Base-by-base conservation (phyloP, 2,329 filamentous ascomycete species). In the Colletotrichum liaoningense region DNA sequence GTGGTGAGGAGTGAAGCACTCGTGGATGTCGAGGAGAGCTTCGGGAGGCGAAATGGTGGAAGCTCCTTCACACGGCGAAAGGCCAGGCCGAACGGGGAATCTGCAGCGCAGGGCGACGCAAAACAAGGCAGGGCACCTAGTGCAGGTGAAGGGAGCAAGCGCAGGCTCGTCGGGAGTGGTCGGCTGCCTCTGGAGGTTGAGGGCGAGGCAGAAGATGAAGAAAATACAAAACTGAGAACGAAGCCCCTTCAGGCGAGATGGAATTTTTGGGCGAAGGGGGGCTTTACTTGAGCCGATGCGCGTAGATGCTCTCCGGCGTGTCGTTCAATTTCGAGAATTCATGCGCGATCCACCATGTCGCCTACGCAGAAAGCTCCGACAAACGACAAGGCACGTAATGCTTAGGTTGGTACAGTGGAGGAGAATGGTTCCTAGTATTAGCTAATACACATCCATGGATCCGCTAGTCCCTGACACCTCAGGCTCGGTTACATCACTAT, bases 291-390 rank as follows among this genome's bases (percentile, higher is more conserved):
- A 19, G 49, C 64, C 64, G 69, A 22, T 73, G 57, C 69, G 46
- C 54, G 64, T 63, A 59, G 49, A 73, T 58, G 55, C 57, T 60
- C 24, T 63, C 55, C 35, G 60, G 60, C 55, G 73, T 57, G 52
- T 68, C 69, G 67, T 74, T 60, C 73, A 76, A 76, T 76, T 76
- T 76, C 69, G 63, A 76, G 66, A 75, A 70, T 76, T 76, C 70
- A 75, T 76, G 75, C 74, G 58, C 71, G 68, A 67, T 72, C 72
- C 72, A 74, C 72, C 63, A 72, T 22, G 46, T 42, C 59, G 42
- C 65, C 49, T 64, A 30, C 54, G 57, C 35, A 54, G 62, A 73
- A 49, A 62, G 67, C 70, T 65, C 54, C 59, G 56, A 55, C 46
- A 65, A 65, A 67, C 59, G 60, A 55, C 46, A 65, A 65, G 70